Conservation (phyloP, 2,329 filamentous ascomycete genomes). For the Aotearoamyces nothofagi region DNA sequence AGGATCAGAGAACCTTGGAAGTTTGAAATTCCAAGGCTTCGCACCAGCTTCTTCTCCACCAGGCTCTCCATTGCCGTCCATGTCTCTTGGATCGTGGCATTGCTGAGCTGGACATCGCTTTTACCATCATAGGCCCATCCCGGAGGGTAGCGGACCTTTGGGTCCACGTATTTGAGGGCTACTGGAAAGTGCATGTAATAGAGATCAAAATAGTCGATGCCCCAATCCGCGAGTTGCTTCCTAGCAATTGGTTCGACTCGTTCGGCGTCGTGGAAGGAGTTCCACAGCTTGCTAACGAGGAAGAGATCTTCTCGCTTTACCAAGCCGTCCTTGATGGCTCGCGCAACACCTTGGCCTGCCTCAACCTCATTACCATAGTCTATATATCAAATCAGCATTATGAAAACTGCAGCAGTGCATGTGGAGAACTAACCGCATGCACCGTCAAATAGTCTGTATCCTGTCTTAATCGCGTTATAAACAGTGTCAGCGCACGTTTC, state of each 20-base stretch:
- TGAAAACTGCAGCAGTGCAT: no score
- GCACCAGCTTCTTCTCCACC: slow-evolving; percentile 51
- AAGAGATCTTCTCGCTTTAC: slow-evolving; percentile 81
- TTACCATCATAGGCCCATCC: slow-evolving; percentile 57
- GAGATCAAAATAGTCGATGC: slow-evolving; percentile 79
- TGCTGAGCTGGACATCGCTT: slow-evolving; percentile 44
- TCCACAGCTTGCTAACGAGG: slow-evolving; percentile 88
- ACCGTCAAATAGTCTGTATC: slow-evolving; percentile 39
- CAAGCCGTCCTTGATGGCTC: slow-evolving; percentile 66
- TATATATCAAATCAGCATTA: slow-evolving; percentile 17
- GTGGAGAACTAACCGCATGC: slow-evolving; percentile 30
- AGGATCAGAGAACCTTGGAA: slow-evolving; percentile 67
- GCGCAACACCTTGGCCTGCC: slow-evolving; percentile 59
- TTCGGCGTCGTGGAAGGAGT: slow-evolving; percentile 74
- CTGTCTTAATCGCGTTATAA: slow-evolving; percentile 43
- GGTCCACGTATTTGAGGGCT: slow-evolving; percentile 73
- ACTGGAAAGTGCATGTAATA: slow-evolving; percentile 86
- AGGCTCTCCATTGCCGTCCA: slow-evolving; percentile 70
- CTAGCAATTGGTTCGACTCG: slow-evolving; percentile 60
- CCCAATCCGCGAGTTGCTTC: slow-evolving; percentile 70
- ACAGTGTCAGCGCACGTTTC: slow-evolving; percentile 44
- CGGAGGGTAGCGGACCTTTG: slow-evolving; percentile 62
- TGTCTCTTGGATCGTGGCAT: slow-evolving; percentile 64
- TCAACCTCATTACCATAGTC: slow-evolving; percentile 78
- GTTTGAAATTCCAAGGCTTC: slow-evolving; percentile 70